A percentile compares a stretch with the other conserved stretches of the same genome.
Conservation (phyloP, 2,329 filamentous ascomycete genomes). For the Lasiodiplodia citricola region DNA sequence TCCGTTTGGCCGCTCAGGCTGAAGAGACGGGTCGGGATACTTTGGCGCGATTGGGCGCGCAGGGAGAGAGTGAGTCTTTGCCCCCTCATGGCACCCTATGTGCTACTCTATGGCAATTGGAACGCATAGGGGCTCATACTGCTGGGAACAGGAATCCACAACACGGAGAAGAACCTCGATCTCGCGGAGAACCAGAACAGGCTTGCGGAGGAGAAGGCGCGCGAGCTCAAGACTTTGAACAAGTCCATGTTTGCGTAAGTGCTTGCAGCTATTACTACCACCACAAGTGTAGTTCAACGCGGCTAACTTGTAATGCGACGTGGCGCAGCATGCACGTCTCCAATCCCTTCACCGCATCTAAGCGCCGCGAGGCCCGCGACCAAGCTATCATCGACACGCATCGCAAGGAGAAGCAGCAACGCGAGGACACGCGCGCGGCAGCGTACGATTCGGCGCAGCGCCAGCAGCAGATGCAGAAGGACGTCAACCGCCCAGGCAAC, state of each 20-base stretch:
- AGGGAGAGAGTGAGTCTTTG: slow-evolving; percentile 71
- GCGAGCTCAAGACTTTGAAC: slow-evolving; percentile 84
- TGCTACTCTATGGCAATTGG: neutral
- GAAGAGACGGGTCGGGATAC: slow-evolving; percentile 75
- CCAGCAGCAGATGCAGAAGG: slow-evolving; percentile 67
- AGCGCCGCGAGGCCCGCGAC: slow-evolving; percentile 63
- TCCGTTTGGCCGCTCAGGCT: slow-evolving; percentile 70
- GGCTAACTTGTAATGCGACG: slow-evolving; percentile 40
- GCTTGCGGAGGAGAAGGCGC: slow-evolving; percentile 78
- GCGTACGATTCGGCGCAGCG: slow-evolving; percentile 62
- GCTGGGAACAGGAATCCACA: slow-evolving; percentile 40
- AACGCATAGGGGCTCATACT: neutral
- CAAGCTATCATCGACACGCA: slow-evolving; percentile 71
- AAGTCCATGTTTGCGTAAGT: slow-evolving; percentile 90
- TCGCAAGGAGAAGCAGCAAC: slow-evolving; percentile 59
- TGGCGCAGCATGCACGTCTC: slow-evolving; percentile 37
- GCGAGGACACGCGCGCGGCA: slow-evolving; percentile 61
- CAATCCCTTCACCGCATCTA: slow-evolving; percentile 67
- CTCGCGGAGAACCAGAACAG: slow-evolving; percentile 77
- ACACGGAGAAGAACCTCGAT: slow-evolving; percentile 83
- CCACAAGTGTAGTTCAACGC: slow-evolving; percentile 60
- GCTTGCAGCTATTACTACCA: neutral
- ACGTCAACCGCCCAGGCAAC: slow-evolving; percentile 52
- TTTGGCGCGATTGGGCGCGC: slow-evolving; percentile 73
- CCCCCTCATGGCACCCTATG: neutral